Evolutionary conservation across 2,329 filamentous ascomycete genomes (phyloP), one percentile per base, ranked within the genome.

Genomic region (Pseudofabraea citricarpa): DNA sequence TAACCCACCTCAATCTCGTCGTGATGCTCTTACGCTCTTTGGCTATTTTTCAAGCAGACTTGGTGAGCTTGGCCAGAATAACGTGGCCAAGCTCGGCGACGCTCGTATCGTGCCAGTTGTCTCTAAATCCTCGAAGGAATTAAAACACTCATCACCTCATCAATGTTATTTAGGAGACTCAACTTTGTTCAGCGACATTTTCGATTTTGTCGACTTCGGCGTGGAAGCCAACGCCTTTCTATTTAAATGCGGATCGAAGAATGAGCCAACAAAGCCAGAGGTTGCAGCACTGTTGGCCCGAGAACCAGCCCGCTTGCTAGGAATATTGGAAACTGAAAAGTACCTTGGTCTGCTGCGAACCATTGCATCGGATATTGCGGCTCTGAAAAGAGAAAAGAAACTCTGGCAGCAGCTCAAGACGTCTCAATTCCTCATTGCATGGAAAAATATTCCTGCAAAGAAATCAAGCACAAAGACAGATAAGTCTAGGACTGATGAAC

Each of bases 161-260:
- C 73, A 81, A 31, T 90, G 85, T 50, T 98, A 95, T 61, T 73
- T 98, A 2, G 93, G 93, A 7, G 83, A 52, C 21, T 81, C 75
- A 5, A 62, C 68, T 2, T 74, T 72, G 6, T 98, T 94, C 56
- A 85, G 81, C 9, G 87, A 95, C 23, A 94, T 98, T 23, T 95
- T 98, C 53, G 90, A 97, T 60, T 98, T 96, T 64, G 90, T 97
- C 12, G 87, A 97, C 61, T 98, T 96, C 67, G 90, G 91, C 0
- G 69, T 75, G 24, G 83, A 91, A 59, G 91, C 88, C 2, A 97
- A 97, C 57, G 73, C 85, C 0, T 98, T 98, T 57, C 69, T 98
- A 15, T 79, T 90, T 55, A 87, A 87, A 49, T 88, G 90, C 51
- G 93, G 93, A 8, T 91, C 90, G 3, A 96, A 95, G 64, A 83